A percentile compares a stretch with the other conserved stretches of the same genome.
These are phyloP conservation scores for Omphalotus olearius DNA, from an alignment of 1,284 basidiomycete genomes.

Conservation along the genomic window DNA sequence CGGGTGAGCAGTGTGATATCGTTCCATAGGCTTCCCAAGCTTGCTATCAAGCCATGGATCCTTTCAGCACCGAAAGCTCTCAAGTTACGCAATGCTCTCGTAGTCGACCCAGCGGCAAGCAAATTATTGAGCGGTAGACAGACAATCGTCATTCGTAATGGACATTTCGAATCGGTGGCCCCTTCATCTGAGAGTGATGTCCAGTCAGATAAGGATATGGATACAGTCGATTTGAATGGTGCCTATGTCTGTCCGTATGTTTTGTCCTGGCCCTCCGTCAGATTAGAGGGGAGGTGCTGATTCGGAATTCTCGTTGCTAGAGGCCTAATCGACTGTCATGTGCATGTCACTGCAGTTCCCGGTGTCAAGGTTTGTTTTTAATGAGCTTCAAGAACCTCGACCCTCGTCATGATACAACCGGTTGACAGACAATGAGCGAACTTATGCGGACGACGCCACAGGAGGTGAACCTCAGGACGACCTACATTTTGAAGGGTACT, in stretches of 20 bases:
- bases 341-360: slow-evolving; percentile 41
- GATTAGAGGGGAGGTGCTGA: background rate
- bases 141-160: slow-evolving; percentile 29
- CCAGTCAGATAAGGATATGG: slow-evolving; percentile 5
- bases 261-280: background rate
- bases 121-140: slow-evolving; percentile 23
- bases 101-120: slow-evolving; percentile 29
- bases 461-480: slow-evolving; percentile 31
- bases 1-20: background rate
- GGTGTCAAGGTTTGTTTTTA: slow-evolving; percentile 23
- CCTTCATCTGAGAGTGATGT: slow-evolving; percentile 11
- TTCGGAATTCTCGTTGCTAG: slow-evolving; percentile 13
- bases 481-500: slow-evolving; percentile 33
- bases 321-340: slow-evolving; percentile 38
- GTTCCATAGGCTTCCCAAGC: slow-evolving; percentile 29
- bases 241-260: slow-evolving; percentile 36
- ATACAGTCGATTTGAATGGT: slow-evolving; percentile 29
- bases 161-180: slow-evolving; percentile 26
- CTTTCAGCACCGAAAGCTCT: slow-evolving; percentile 20
- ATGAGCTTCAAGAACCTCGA: background rate
- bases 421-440: slow-evolving; percentile 29
- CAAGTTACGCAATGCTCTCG: slow-evolving; percentile 27
- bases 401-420: background rate
- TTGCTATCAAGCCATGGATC: slow-evolving; percentile 36
- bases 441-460: slow-evolving; percentile 29